Conservation (phyloP, 495 filamentous ascomycete species). For the Xylaria telfairii region DNA sequence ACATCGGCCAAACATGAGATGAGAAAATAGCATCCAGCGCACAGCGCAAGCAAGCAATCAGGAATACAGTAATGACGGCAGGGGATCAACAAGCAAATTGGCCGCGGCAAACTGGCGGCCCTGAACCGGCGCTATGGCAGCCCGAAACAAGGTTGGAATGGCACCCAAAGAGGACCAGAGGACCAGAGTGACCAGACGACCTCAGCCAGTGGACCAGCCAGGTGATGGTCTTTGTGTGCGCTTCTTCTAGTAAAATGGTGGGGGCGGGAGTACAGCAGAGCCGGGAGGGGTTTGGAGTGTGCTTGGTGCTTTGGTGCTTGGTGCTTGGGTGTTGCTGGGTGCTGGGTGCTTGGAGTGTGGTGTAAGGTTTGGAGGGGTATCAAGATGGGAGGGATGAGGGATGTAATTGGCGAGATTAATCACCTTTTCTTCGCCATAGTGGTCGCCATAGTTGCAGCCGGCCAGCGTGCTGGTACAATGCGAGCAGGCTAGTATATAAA, state of each 20-base stretch:
- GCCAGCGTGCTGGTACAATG: conserved; percentile 28
- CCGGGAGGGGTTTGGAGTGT: conserved; percentile 13
- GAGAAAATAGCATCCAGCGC: conserved; percentile 2
- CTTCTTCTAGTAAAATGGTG: conserved; percentile 23
- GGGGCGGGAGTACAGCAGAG: conserved; percentile 21
- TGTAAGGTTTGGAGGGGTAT: conserved; percentile 23
- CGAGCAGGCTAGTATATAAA: conserved; percentile 29
- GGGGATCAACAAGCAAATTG: conserved; percentile 21
- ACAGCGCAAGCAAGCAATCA: conserved; percentile 24
- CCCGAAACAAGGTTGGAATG: conserved; percentile 28
- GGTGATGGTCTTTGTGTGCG: conserved; percentile 24
- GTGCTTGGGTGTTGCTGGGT: not conserved
- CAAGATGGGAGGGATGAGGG: not conserved
- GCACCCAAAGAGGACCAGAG: conserved; percentile 19
- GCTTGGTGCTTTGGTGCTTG: not conserved
- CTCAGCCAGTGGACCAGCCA: conserved; percentile 14
- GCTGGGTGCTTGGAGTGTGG: not conserved
- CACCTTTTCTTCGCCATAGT: conserved; percentile 41
- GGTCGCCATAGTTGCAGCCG: conserved; percentile 31
- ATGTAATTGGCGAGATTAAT: conserved; percentile 18
- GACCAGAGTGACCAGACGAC: not conserved
- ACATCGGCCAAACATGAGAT: not conserved
- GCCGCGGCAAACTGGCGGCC: conserved; percentile 11
- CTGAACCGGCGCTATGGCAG: conserved; percentile 25
- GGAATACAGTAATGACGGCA: conserved; percentile 8